These are phyloP conservation scores for Solanum bulbocastanum DNA, from an alignment of 257 asterid species.

Conservation along the genomic window DNA sequence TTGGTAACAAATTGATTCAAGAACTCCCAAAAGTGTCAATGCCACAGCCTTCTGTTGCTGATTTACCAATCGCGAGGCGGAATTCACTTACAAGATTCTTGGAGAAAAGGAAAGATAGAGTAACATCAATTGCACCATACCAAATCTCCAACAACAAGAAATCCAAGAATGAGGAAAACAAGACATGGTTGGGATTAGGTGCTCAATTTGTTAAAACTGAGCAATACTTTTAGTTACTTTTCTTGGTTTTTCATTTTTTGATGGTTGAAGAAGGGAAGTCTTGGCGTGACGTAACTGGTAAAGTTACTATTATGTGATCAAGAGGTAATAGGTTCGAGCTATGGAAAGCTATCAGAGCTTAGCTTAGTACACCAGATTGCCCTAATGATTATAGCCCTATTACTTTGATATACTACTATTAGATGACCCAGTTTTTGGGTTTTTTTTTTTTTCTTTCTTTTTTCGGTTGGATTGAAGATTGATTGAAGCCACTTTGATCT, in stretches of 20 bases:
- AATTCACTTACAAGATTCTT: slow-evolving; percentile 50
- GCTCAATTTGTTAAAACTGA: slow-evolving; percentile 10
- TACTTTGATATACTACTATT: not conserved
- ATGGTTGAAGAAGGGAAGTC: not conserved
- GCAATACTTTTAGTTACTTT: not conserved
- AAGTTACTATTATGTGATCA: not conserved
- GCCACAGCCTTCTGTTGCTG: slow-evolving; percentile 18
- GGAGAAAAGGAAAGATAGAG: slow-evolving; percentile 59
- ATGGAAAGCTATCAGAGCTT: not conserved
- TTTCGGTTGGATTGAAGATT: not conserved
- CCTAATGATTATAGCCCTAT: not conserved
- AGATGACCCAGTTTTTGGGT: not conserved
- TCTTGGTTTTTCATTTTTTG: not conserved
- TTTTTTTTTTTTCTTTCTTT: not conserved
- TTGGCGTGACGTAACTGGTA: not conserved
- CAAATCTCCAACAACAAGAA: slow-evolving; percentile 1
- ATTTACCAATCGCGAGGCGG: slow-evolving; percentile 58
- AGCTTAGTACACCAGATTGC: not conserved
- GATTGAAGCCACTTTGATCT: not conserved
- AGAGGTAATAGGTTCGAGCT: not conserved
- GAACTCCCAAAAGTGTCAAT: not conserved
- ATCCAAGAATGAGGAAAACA: slow-evolving; percentile 12
- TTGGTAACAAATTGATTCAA: not conserved
- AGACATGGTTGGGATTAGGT: slow-evolving; percentile 46
- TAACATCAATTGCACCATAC: slow-evolving; percentile 43